Evolutionary conservation across 495 filamentous ascomycete genomes (phyloP).

Genomic region (Neurospora sp.): DNA sequence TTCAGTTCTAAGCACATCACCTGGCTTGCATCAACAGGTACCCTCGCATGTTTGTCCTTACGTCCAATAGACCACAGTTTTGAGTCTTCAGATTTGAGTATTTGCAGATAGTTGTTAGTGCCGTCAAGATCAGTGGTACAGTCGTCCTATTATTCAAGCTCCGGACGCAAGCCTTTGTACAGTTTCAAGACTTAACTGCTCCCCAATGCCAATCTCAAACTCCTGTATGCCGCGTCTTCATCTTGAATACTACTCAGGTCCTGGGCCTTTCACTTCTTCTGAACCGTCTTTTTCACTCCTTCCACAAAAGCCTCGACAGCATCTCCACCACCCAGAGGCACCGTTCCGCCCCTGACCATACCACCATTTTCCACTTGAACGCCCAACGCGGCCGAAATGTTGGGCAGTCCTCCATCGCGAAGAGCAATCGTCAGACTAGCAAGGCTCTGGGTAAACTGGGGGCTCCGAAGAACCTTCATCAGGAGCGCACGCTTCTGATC

Average conservation of each 20-base stretch:
- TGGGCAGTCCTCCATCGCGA: conserved; percentile 85
- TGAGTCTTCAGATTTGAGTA: not conserved
- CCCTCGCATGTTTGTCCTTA: too few species aligned
- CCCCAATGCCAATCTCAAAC: not conserved
- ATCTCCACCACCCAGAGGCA: conserved; percentile 81
- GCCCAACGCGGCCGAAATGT: conserved; percentile 73
- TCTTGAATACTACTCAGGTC: not conserved
- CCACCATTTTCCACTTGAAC: conserved; percentile 76
- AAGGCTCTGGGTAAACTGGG: conserved; percentile 83
- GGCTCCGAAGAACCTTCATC: conserved; percentile 73
- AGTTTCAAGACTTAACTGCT: not conserved
- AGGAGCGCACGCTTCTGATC: conserved; percentile 75
- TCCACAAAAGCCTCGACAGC: conserved; percentile 85
- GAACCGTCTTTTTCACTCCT: conserved; percentile 70
- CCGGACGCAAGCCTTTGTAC: not conserved
- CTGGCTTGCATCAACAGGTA: too few species aligned
- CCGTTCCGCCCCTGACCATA: conserved; percentile 57
- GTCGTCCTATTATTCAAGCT: not conserved
- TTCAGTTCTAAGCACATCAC: too few species aligned
- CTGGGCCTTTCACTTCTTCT: conserved; percentile 30
- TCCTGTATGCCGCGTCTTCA: not conserved
- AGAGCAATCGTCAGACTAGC: conserved; percentile 77
- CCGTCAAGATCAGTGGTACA: not conserved
- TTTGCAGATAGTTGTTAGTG: not conserved
- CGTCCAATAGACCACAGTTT: not conserved